A percentile compares a stretch with the other conserved stretches of the same genome.
Conservation (phyloP, 768 basidiomycete genomes). For the Lyophyllum semitale region DNA sequence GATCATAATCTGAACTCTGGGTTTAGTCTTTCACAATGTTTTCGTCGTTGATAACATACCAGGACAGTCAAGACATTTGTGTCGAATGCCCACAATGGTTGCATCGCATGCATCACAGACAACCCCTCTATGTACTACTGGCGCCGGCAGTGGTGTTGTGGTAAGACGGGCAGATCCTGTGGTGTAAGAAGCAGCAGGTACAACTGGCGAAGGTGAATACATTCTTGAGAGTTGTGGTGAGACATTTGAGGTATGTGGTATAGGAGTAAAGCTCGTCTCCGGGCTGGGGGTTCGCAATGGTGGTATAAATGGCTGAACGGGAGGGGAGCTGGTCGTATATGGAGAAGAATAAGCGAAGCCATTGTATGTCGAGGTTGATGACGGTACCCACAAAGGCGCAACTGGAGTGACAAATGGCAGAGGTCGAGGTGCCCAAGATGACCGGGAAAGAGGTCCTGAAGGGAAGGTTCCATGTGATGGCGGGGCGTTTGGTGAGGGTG, state of each 20-base stretch:
- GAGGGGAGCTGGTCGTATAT: not conserved
- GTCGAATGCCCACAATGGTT: slow-evolving; percentile 63
- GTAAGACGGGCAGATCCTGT: not conserved
- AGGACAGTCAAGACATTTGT: slow-evolving; percentile 81
- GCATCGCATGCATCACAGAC: slow-evolving; percentile 65
- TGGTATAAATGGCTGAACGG: slow-evolving; percentile 11
- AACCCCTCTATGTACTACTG: slow-evolving; percentile 57
- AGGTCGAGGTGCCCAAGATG: slow-evolving; percentile 2
- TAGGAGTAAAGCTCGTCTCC: not conserved
- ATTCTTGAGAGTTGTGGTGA: not conserved
- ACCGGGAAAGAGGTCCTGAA: not conserved
- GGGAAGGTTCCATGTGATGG: not conserved
- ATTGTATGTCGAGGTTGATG: not conserved
- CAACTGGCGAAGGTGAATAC: not conserved
- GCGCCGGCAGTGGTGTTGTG: slow-evolving; percentile 20
- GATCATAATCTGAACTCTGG: slow-evolving; percentile 63
- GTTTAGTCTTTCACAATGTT: not conserved
- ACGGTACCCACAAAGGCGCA: not conserved
- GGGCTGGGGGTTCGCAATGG: not conserved
- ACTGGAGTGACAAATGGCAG: not conserved
- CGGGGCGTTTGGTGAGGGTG: not conserved
- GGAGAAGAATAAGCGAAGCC: not conserved
- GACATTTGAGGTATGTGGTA: not conserved
- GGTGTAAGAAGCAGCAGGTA: not conserved
- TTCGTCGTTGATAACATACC: slow-evolving; percentile 38